Evolutionary conservation across 2,329 filamentous ascomycete species (phyloP).

Genomic region (Phaeomoniella chlamydospora): DNA sequence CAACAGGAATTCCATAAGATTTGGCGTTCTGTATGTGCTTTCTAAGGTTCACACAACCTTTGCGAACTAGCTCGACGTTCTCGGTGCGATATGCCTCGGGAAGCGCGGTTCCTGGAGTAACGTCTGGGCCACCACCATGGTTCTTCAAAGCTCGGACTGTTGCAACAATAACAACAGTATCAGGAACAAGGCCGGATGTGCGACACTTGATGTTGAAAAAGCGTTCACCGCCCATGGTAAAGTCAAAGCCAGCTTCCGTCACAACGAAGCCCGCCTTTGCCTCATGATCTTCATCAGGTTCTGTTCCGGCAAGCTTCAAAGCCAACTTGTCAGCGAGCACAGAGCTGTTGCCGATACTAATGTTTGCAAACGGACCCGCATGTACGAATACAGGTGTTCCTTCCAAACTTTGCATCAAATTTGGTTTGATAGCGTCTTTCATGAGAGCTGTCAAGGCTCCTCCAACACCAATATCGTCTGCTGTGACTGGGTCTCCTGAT

Average conservation of each 20-base stretch:
- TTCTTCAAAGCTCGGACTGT: slow-evolving; percentile 94
- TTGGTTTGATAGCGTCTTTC: slow-evolving; percentile 97
- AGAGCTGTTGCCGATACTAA: slow-evolving; percentile 92
- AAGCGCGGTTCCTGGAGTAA: slow-evolving; percentile 74
- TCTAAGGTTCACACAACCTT: slow-evolving; percentile 82
- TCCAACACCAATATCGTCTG: slow-evolving; percentile 85
- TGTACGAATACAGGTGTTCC: slow-evolving; percentile 96
- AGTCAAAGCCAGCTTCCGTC: slow-evolving; percentile 96
- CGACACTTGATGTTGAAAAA: slow-evolving; percentile 99
- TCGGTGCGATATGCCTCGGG: slow-evolving; percentile 81
- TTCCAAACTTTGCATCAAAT: slow-evolving; percentile 95
- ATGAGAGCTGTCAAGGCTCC: slow-evolving; percentile 89
- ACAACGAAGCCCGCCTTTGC: slow-evolving; percentile 83
- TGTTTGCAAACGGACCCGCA: slow-evolving; percentile 95
- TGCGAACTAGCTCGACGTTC: slow-evolving; percentile 79
- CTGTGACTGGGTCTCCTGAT: slow-evolving; percentile 80
- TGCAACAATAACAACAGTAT: slow-evolving; percentile 87
- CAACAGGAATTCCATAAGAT: slow-evolving; percentile 78
- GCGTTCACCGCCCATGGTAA: slow-evolving; percentile 97
- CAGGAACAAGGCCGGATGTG: slow-evolving; percentile 78
- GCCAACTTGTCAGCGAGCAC: slow-evolving; percentile 91
- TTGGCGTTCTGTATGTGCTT: slow-evolving; percentile 91
- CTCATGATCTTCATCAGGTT: slow-evolving; percentile 72
- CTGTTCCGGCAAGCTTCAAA: slow-evolving; percentile 87
- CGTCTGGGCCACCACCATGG: slow-evolving; percentile 89